Evolutionary conservation across 495 filamentous ascomycete species (phyloP).

Genomic region (Lasiosphaeria miniovina): DNA sequence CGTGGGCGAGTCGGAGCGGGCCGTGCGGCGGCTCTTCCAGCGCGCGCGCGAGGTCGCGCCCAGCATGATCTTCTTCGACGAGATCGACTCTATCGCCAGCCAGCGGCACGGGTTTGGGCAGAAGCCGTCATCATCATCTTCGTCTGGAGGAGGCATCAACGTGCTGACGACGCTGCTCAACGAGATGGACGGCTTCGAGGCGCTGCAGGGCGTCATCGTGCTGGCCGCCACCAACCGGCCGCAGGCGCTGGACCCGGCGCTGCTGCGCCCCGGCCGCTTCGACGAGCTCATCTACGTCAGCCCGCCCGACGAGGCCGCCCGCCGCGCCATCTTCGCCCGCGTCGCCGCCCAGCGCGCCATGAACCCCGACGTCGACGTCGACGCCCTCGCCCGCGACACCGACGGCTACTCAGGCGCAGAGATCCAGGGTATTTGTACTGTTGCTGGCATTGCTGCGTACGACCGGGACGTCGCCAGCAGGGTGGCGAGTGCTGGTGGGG

Average conservation of each 20-base stretch:
- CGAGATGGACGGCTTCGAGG: conserved; percentile 95
- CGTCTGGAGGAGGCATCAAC: conserved; percentile 56
- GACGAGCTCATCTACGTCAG: conserved; percentile 89
- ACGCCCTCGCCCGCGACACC: conserved; percentile 61
- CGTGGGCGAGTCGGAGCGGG: conserved; percentile 91
- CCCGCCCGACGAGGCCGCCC: conserved; percentile 71
- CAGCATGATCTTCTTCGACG: conserved; percentile 97
- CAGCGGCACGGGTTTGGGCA: conserved; percentile 53
- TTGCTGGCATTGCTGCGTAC: conserved; percentile 44
- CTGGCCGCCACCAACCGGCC: conserved; percentile 95
- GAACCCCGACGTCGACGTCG: conserved; percentile 61
- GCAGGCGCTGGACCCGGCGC: conserved; percentile 78
- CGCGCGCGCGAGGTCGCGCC: conserved; percentile 83
- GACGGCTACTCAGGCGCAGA: conserved; percentile 90
- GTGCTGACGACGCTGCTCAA: conserved; percentile 88
- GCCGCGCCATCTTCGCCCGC: conserved; percentile 66
- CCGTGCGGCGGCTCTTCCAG: conserved; percentile 81
- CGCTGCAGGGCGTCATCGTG: conserved; percentile 76
- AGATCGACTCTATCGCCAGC: conserved; percentile 91
- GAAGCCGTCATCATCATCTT: not conserved
- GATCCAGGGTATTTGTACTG: conserved; percentile 70
- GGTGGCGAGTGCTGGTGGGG: not conserved
- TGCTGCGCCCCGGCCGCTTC: conserved; percentile 84
- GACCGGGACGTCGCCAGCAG: conserved; percentile 22
- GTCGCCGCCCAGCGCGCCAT: conserved; percentile 61